Conservation (phyloP, 495 filamentous ascomycete species). For the Lasiosphaeria miniovina region DNA sequence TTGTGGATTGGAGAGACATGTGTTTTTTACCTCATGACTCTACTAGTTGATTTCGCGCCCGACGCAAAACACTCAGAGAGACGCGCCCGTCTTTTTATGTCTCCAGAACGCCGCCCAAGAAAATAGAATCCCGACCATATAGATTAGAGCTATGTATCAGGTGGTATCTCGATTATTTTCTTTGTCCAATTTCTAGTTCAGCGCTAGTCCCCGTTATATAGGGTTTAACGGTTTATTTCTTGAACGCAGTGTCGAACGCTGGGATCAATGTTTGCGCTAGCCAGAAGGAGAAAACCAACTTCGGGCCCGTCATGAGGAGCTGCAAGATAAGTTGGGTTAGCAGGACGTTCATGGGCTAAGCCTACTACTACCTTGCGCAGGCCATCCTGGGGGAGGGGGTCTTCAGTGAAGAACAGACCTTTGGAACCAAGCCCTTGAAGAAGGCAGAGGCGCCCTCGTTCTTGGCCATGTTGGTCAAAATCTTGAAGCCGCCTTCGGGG, state of each 20-base stretch:
- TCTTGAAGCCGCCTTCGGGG: constrained; percentile 88
- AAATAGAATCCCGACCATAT: no score
- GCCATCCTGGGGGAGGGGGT: neutral
- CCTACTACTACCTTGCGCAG: no score
- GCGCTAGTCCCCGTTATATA: neutral
- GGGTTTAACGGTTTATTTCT: constrained; percentile 8
- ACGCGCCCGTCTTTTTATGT: no score
- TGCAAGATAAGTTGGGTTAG: constrained; percentile 18
- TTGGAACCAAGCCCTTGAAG: constrained; percentile 97
- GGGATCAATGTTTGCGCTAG: constrained; percentile 89
- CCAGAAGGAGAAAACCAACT: constrained; percentile 99
- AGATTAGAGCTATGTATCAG: neutral
- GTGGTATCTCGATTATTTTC: constrained; percentile 1
- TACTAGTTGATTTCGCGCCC: no score
- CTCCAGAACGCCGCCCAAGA: no score
- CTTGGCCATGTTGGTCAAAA: constrained; percentile 82
- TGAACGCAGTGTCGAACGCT: constrained; percentile 44
- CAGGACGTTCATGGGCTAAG: neutral
- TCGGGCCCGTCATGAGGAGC: constrained; percentile 97
- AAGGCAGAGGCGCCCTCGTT: constrained; percentile 82
- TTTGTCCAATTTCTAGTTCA: neutral
- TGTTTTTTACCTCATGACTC: no score
- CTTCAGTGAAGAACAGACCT: constrained; percentile 44
- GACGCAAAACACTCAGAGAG: no score
- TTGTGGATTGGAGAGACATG: no score